Conservation (phyloP, 352 stramenopile species). For the Phytophthora chlamydospora region DNA sequence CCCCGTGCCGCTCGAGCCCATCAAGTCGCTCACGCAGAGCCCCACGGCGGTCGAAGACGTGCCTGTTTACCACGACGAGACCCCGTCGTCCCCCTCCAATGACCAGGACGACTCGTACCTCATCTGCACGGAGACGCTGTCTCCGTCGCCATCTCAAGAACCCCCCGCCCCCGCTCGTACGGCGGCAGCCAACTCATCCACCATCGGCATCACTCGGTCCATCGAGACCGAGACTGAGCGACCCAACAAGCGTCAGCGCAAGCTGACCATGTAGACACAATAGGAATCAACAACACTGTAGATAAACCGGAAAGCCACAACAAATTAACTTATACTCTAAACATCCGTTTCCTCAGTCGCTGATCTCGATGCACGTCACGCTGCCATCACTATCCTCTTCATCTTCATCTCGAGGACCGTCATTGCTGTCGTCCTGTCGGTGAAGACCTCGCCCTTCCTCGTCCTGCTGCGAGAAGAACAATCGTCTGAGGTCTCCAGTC, state of each 20-base stretch:
- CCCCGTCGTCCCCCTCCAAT: conserved; percentile 4
- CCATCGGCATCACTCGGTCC: conserved; percentile 31
- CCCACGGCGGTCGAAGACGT: conserved; percentile 41
- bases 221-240: conserved; percentile 28
- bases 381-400: conserved; percentile 23
- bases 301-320: conserved; percentile 26
- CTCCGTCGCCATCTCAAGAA: conserved; percentile 37
- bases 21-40: conserved; percentile 39
- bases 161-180: conserved; percentile 19
- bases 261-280: conserved; percentile 36
- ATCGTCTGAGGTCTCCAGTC: conserved; percentile 47
- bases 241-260: conserved; percentile 37
- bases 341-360: conserved; percentile 22
- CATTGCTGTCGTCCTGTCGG: conserved; percentile 2
- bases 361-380: conserved; percentile 43
- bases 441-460: conserved; percentile 21
- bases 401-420: neutral
- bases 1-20: conserved; percentile 25
- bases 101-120: conserved; percentile 31
- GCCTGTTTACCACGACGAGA: conserved; percentile 16
- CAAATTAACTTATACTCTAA: conserved; percentile 44
- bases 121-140: conserved; percentile 42
- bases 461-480: conserved; percentile 57
- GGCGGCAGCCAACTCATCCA: conserved; percentile 24
- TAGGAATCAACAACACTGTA: conserved; percentile 36